phyloP scores from a whole-genome alignment of 2,329 filamentous ascomycete species.

The Diaporthe eres region DNA sequence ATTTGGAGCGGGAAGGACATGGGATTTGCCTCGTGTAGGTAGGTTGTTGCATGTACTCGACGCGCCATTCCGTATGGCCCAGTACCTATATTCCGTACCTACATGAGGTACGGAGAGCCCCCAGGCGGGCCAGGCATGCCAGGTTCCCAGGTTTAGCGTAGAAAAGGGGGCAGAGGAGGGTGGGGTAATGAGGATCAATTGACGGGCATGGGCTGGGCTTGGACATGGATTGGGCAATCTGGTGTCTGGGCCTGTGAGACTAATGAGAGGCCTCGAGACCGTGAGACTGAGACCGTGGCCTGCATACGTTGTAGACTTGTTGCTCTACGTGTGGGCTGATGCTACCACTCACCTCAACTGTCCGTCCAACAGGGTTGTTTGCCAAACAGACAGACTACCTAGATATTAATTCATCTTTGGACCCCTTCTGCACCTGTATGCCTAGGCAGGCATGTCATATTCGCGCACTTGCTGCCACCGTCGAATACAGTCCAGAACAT shows the following conservation, averaged over 20 bases:
- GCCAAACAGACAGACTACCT: no score
- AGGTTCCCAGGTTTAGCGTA: constrained; percentile 17
- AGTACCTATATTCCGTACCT: background rate
- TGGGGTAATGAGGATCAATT: constrained; percentile 31
- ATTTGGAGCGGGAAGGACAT: constrained; percentile 15
- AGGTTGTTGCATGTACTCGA: constrained; percentile 4
- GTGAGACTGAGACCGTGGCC: background rate
- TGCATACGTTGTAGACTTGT: no score
- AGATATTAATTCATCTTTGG: no score
- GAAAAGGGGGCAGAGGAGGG: constrained; percentile 26
- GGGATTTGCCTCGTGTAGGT: constrained; percentile 6
- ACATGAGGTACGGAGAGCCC: no score
- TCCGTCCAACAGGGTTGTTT: no score
- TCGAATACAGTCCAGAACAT: background rate
- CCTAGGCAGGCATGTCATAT: background rate
- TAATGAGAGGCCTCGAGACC: background rate
- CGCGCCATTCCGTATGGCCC: background rate
- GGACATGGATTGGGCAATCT: constrained; percentile 8
- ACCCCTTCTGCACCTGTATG: no score
- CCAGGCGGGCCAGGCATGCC: background rate
- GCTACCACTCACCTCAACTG: background rate
- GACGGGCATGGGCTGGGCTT: constrained; percentile 1
- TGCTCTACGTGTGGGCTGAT: background rate
- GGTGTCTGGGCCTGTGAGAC: background rate
- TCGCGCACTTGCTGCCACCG: background rate